A percentile compares a stretch with the other conserved stretches of the same genome.
phyloP scores from a whole-genome alignment of 2,329 filamentous ascomycete genomes.

The Lachnellula hyalina region DNA sequence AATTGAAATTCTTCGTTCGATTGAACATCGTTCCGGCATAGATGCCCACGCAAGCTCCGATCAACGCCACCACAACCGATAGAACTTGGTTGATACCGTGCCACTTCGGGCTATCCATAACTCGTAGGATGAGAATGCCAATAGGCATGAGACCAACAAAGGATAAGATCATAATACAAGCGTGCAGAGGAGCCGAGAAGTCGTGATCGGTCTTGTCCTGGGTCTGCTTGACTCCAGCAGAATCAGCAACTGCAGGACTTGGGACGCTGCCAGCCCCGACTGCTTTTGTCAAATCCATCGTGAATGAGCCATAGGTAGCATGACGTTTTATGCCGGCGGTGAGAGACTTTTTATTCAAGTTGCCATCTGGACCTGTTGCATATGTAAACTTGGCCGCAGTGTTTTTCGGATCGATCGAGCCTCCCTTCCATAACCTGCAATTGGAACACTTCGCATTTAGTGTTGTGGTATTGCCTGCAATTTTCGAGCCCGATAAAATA shows the following conservation, averaged over 20 bases:
- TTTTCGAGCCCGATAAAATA: slow-evolving; percentile 42
- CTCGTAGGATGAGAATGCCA: slow-evolving; percentile 48
- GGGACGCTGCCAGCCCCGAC: slow-evolving; percentile 41
- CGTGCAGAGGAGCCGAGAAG: slow-evolving; percentile 30
- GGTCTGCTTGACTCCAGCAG: slow-evolving; percentile 37
- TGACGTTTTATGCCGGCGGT: slow-evolving; percentile 47
- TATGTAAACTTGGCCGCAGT: slow-evolving; percentile 47
- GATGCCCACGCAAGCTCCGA: slow-evolving; percentile 50
- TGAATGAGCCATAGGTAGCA: slow-evolving; percentile 48
- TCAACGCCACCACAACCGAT: slow-evolving; percentile 43
- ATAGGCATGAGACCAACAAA: slow-evolving; percentile 52
- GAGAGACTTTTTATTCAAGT: slow-evolving; percentile 38
- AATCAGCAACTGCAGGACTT: slow-evolving; percentile 25
- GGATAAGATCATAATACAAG: slow-evolving; percentile 47
- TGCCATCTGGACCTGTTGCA: slow-evolving; percentile 47
- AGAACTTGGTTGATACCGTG: slow-evolving; percentile 50
- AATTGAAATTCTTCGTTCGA: slow-evolving; percentile 40
- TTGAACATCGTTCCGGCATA: slow-evolving; percentile 44
- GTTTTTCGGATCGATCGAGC: slow-evolving; percentile 46
- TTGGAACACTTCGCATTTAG: slow-evolving; percentile 49
- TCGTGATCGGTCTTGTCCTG: slow-evolving; percentile 29
- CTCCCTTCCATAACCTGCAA: slow-evolving; percentile 46
- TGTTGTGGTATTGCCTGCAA: slow-evolving; percentile 38
- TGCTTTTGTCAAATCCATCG: slow-evolving; percentile 49
- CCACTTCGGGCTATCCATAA: slow-evolving; percentile 47